Conservation (phyloP, 495 filamentous ascomycete genomes). For the Neurospora sp. region DNA sequence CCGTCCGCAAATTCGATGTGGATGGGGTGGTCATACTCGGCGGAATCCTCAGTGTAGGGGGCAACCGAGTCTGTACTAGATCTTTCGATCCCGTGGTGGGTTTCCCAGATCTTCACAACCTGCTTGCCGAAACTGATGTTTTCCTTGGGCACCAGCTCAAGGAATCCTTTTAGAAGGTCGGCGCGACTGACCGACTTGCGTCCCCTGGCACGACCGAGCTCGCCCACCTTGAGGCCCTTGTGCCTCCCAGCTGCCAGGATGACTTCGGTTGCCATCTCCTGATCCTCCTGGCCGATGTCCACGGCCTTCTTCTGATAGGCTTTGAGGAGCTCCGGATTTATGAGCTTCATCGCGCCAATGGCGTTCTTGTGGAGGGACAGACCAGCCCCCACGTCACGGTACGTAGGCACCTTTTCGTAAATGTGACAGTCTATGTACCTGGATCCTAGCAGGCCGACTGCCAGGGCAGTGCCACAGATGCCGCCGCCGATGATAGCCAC, state of each 20-base stretch:
- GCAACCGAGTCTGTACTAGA: not conserved
- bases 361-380: conserved; percentile 30
- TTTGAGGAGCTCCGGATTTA: conserved; percentile 22
- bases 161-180: conserved; percentile 24
- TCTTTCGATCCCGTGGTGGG: not conserved
- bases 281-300: conserved; percentile 20
- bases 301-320: conserved; percentile 28
- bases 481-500: conserved; percentile 30
- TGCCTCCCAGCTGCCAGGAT: conserved; percentile 24
- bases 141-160: conserved; percentile 17
- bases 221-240: conserved; percentile 21
- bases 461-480: conserved; percentile 27
- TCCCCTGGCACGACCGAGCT: conserved; percentile 30
- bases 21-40: conserved; percentile 8
- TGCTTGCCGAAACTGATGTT: conserved; percentile 22
- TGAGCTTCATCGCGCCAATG: conserved; percentile 25
- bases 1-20: conserved; percentile 27
- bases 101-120: conserved; percentile 15
- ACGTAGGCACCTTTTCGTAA: conserved; percentile 21
- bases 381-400: conserved; percentile 29
- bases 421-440: conserved; percentile 23
- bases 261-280: conserved; percentile 27
- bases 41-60: not conserved
- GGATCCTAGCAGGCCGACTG: conserved; percentile 17
- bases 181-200: conserved; percentile 29